Conservation (phyloP, 208 protist species). For the Leishmania guyanensis region DNA sequence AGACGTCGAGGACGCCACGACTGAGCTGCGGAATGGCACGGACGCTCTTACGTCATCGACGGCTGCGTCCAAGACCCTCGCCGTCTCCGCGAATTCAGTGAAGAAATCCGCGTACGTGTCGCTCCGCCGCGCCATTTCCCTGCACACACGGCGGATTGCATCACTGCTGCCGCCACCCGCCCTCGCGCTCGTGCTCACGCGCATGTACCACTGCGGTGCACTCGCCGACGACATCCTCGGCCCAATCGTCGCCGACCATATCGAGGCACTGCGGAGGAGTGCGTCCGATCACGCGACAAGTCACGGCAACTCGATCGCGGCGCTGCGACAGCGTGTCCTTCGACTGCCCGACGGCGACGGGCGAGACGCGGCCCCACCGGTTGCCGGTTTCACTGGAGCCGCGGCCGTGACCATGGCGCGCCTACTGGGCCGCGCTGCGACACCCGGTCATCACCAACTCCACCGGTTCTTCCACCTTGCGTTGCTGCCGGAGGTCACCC, state of each 20-base stretch:
- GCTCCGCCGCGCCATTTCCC: constrained; percentile 50
- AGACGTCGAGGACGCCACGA: not conserved
- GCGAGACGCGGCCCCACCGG: not conserved
- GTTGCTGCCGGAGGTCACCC: constrained; percentile 59
- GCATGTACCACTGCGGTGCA: constrained; percentile 62
- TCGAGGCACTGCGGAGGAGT: constrained; percentile 18
- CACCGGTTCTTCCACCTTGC: constrained; percentile 69
- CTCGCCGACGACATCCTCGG: constrained; percentile 79
- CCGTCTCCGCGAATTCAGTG: not conserved
- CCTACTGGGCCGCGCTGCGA: constrained; percentile 50
- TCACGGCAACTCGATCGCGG: constrained; percentile 13
- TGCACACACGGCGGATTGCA: constrained; percentile 46
- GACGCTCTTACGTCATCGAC: not conserved
- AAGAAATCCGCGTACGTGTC: constrained; percentile 32
- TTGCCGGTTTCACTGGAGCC: constrained; percentile 24
- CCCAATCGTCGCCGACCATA: constrained; percentile 39
- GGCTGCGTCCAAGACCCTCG: not conserved
- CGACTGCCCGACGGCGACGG: constrained; percentile 6
- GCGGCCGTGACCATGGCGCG: constrained; percentile 51
- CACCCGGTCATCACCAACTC: constrained; percentile 68
- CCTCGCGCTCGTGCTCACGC: constrained; percentile 45
- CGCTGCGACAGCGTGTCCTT: constrained; percentile 20
- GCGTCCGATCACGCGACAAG: not conserved
- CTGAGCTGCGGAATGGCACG: not conserved
- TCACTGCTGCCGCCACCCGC: constrained; percentile 29